Evolutionary conservation across 257 asterid species (phyloP), one percentile per base, ranked within the genome.

Genomic region (Striga asiatica): DNA sequence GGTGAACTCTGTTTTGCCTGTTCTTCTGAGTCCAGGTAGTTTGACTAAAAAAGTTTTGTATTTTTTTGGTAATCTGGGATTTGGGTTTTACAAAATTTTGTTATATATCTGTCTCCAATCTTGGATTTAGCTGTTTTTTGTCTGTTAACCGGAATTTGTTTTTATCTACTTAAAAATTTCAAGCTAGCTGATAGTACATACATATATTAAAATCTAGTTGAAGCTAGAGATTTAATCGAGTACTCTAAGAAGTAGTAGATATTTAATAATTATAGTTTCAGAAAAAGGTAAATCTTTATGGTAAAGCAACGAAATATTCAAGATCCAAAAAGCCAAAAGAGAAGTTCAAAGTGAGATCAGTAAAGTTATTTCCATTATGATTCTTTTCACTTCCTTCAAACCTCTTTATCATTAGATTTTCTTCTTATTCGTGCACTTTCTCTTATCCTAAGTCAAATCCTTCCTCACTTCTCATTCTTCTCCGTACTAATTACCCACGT

Each of bases 11-110:
- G 72, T 56, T 59, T 37, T 78, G 47, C 68, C 78, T 22, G 60
- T 61, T 56, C n/a, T n/a, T n/a, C 76, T 50, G 60, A 68, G 29
- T 21, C 78, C 76, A 80, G 94, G 94, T 83, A 74, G 29, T 62
- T 51, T 12, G 54, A 47, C 56, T 54, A 42, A 21, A 46, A 5
- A 54, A n/a, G n/a, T n/a, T n/a, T n/a, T n/a, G n/a, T n/a, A n/a
- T n/a, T n/a, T n/a, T n/a, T n/a, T n/a, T n/a, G n/a, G n/a, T n/a
- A n/a, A n/a, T n/a, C 45, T 62, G 50, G 65, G 50, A 18, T 60
- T 51, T 39, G 67, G 25, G 42, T 17, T 49, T 72, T 54, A 11
- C 16, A 46, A 62, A 6, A n/a, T 38, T 67, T 63, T 70, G 28
- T 68, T 76, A 69, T 66, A 70, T 65, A 29, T 56, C 45, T 66